These are phyloP conservation scores for Solanum bulbocastanum DNA, from an alignment of 257 asterid genomes.

Conservation along the genomic window DNA sequence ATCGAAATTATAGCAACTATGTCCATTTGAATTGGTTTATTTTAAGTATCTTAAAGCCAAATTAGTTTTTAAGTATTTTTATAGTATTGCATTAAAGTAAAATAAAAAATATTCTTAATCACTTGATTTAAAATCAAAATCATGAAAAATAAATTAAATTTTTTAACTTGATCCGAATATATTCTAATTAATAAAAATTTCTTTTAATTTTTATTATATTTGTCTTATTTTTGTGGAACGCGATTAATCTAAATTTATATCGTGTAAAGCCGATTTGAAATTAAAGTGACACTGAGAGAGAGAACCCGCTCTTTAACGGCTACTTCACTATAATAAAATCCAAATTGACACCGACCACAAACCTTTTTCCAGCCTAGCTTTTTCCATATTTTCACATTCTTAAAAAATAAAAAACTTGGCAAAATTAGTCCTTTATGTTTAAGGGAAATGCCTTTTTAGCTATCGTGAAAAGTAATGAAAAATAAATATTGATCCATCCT, in stretches of 20 bases:
- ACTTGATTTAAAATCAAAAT: too few relatives aligned
- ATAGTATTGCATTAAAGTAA: too few relatives aligned
- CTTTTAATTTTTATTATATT: background rate
- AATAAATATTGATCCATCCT: too few relatives aligned
- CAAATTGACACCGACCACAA: constrained; percentile 22
- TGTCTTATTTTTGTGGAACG: too few relatives aligned
- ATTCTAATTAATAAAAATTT: background rate
- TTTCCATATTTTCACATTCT: background rate
- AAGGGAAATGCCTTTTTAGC: background rate
- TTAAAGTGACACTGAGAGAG: background rate
- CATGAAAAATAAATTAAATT: background rate
- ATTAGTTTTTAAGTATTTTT: too few relatives aligned
- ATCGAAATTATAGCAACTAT: background rate
- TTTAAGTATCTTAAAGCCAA: too few relatives aligned
- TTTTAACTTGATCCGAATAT: background rate
- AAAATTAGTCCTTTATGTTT: background rate
- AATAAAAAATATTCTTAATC: too few relatives aligned
- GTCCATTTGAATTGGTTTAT: background rate
- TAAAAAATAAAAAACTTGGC: background rate
- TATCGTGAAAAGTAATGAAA: too few relatives aligned
- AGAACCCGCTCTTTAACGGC: constrained; percentile 17
- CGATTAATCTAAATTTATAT: rapidly evolving
- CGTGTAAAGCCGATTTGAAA: rapidly evolving
- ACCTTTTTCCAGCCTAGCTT: constrained; percentile 16
- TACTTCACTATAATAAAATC: constrained; percentile 9